Evolutionary conservation across 2,329 filamentous ascomycete species (phyloP).

Genomic region (Aspergillus quadrilineatus): DNA sequence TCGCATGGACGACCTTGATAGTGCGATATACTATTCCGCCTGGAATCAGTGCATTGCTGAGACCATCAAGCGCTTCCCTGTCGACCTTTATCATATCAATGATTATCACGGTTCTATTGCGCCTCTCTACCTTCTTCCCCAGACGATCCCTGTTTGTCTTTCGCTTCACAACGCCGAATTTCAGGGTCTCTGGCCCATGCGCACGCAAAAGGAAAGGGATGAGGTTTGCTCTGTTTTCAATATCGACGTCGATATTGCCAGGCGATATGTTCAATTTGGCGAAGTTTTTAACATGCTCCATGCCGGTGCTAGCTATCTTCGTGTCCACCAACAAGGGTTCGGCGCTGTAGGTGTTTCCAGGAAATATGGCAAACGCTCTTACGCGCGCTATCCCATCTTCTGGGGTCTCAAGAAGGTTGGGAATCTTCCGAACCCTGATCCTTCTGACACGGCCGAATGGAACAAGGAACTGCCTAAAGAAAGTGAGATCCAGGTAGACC

Average conservation of each 20-base stretch:
- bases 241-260: slow-evolving; percentile 56
- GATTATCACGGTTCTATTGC: slow-evolving; percentile 65
- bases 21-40: slow-evolving; percentile 66
- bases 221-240: slow-evolving; percentile 68
- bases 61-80: slow-evolving; percentile 60
- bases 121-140: slow-evolving; percentile 63
- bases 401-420: slow-evolving; percentile 65
- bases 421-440: slow-evolving; percentile 64
- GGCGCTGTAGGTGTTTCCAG: slow-evolving; percentile 67
- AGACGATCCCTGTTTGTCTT: slow-evolving; percentile 61
- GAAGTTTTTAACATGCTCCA: slow-evolving; percentile 69
- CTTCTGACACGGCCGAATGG: slow-evolving; percentile 63
- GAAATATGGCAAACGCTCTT: slow-evolving; percentile 67
- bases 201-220: slow-evolving; percentile 59
- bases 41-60: slow-evolving; percentile 71
- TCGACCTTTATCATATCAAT: slow-evolving; percentile 67
- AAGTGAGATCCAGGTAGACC: slow-evolving; percentile 53
- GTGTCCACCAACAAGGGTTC: slow-evolving; percentile 66
- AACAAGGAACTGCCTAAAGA: slow-evolving; percentile 53
- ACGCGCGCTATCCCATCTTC: slow-evolving; percentile 67
- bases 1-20: slow-evolving; percentile 68
- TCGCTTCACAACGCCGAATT: slow-evolving; percentile 70
- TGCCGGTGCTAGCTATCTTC: slow-evolving; percentile 64
- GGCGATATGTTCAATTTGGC: slow-evolving; percentile 65
- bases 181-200: slow-evolving; percentile 68